Base-by-base conservation (phyloP, 495 filamentous ascomycete species). In the Chaetomium cochliodes region DNA sequence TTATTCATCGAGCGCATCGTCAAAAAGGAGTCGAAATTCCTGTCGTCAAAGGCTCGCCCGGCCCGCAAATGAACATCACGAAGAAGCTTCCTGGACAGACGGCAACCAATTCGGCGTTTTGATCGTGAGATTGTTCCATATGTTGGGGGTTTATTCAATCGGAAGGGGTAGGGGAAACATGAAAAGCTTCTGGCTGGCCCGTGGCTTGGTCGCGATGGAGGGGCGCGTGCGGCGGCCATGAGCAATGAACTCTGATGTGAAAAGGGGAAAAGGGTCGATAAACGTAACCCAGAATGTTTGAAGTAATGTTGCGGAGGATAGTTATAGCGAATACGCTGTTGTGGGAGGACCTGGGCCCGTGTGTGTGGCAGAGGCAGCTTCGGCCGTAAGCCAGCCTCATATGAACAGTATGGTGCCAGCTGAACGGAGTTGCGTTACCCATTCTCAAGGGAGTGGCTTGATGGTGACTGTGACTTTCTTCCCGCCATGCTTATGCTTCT, bases 391-490 rank as follows among this genome's bases (percentile, higher is more conserved):
- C 26, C 12, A 51, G 42, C 41, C 28, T 46, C 8, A 12, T 5
- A 60, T 12, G 33, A 39, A n/a, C 12, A 9, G 39, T 5, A 25
- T n/a, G 22, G 20, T 2, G 2, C 16, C 18, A 54, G 51, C 18
- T 33, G 2, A 16, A 20, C 2, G 16, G 12, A 11, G 30, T 2
- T 39, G 20, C 5, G 25, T 25, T 25, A 7, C n/a, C 37, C 33
- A 8, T 20, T 22, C 15, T 71, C 51, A 65, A 8, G 56, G 46
- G 37, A 65, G 61, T 25, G 23, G 12, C 0, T 58, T 62, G 46
- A 69, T 56, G 23, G 46, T 69, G 54, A 74, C 68, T 22, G 59
- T 55, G 44, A 74, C 67, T 55, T 73, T 74, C 54, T 71, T 67
- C 58, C 64, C 60, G 5, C 60, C 61, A 18, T 75, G 63, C 41